Percentiles rank a stretch among this genome's conserved stretches.
Conservation (phyloP, 2,329 filamentous ascomycete species). For the Venturia pyrina region DNA sequence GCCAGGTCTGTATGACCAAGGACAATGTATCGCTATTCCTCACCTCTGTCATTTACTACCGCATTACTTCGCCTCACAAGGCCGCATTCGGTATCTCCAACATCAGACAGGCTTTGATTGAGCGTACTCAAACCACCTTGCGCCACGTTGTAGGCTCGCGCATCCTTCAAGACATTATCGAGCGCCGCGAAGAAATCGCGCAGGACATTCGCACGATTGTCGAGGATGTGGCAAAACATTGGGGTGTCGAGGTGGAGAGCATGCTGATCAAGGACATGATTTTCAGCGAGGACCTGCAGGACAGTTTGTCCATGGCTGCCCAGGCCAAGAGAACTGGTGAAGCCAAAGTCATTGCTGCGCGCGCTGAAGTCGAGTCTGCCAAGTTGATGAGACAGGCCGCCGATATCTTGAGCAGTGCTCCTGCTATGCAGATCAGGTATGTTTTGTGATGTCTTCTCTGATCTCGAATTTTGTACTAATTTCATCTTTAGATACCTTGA, state of each 20-base stretch:
- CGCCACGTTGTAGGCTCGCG: slow-evolving; percentile 94
- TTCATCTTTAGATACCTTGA: slow-evolving; percentile 59
- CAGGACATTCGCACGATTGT: slow-evolving; percentile 95
- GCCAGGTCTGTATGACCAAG: slow-evolving; percentile 98
- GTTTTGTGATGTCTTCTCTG: not conserved
- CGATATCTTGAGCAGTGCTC: slow-evolving; percentile 82
- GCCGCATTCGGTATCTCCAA: slow-evolving; percentile 94
- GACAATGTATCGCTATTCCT: slow-evolving; percentile 93
- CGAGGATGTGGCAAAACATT: slow-evolving; percentile 84
- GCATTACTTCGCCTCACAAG: slow-evolving; percentile 91
- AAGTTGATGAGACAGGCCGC: slow-evolving; percentile 87
- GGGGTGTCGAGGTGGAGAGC: slow-evolving; percentile 93
- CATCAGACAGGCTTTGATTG: slow-evolving; percentile 88
- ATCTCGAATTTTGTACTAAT: no score
- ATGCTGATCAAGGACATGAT: slow-evolving; percentile 99
- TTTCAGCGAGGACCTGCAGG: slow-evolving; percentile 90
- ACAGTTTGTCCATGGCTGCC: slow-evolving; percentile 93
- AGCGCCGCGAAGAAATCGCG: slow-evolving; percentile 93
- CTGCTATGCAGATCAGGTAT: slow-evolving; percentile 86
- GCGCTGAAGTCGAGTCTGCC: slow-evolving; percentile 91
- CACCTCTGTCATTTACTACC: slow-evolving; percentile 98
- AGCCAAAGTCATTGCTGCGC: slow-evolving; percentile 94
- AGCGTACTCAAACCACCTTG: slow-evolving; percentile 95
- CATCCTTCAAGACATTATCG: slow-evolving; percentile 94
- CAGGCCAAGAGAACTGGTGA: slow-evolving; percentile 98